These are phyloP conservation scores for Teratosphaeria epicoccoides DNA, from an alignment of 2,329 filamentous ascomycete species.

Conservation along the genomic window DNA sequence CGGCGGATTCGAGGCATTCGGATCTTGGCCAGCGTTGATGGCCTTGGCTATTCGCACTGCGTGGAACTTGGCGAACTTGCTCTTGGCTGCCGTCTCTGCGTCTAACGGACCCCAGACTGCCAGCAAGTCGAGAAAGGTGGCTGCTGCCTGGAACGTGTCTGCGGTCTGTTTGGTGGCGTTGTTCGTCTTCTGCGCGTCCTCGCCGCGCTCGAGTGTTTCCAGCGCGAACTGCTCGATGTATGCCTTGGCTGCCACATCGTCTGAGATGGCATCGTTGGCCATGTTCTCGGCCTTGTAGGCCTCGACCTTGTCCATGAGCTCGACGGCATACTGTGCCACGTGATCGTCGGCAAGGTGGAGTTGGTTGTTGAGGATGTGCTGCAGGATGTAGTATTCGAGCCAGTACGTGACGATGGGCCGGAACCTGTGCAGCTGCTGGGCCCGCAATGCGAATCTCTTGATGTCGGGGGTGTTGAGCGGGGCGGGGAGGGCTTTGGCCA, in stretches of 20 bases:
- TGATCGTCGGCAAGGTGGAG: slow-evolving; percentile 72
- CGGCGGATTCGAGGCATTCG: slow-evolving; percentile 79
- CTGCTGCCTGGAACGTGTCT: slow-evolving; percentile 84
- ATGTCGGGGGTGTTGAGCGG: slow-evolving; percentile 63
- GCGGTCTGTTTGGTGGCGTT: slow-evolving; percentile 62
- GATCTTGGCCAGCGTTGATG: slow-evolving; percentile 80
- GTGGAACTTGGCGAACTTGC: slow-evolving; percentile 95
- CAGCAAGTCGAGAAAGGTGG: slow-evolving; percentile 81
- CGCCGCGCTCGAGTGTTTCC: slow-evolving; percentile 75
- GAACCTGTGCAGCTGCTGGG: slow-evolving; percentile 68
- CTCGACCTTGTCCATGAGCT: slow-evolving; percentile 86
- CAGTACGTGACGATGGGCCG: slow-evolving; percentile 55
- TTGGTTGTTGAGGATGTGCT: slow-evolving; percentile 73
- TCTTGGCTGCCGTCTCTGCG: slow-evolving; percentile 68
- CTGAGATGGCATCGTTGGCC: slow-evolving; percentile 70
- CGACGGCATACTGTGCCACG: slow-evolving; percentile 67
- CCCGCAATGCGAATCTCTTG: slow-evolving; percentile 71
- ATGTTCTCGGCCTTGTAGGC: slow-evolving; percentile 63
- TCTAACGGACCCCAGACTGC: slow-evolving; percentile 73
- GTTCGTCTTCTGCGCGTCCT: slow-evolving; percentile 69
- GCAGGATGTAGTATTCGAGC: slow-evolving; percentile 79
- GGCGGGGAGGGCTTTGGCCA: slow-evolving; percentile 62
- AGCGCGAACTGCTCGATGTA: slow-evolving; percentile 91
- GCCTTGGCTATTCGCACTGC: slow-evolving; percentile 83
- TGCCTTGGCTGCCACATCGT: slow-evolving; percentile 77